Percentiles rank a stretch among this genome's conserved stretches.
phyloP scores from a whole-genome alignment of 2,329 filamentous ascomycete species.

The Lasiodiplodia gonubiensis region DNA sequence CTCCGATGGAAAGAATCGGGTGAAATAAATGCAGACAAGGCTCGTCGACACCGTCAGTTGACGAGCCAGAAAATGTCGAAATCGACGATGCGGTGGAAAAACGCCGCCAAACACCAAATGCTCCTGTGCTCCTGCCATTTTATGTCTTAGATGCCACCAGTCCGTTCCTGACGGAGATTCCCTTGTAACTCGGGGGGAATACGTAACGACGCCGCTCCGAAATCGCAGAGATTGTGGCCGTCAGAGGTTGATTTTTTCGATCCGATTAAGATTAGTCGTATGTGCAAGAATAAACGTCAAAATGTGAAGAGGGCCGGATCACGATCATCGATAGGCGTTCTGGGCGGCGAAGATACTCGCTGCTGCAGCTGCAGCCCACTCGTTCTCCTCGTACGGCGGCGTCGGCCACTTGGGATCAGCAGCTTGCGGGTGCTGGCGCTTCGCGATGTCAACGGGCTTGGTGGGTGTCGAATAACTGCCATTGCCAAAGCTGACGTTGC shows the following conservation, averaged over 20 bases:
- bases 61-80: conserved; percentile 24
- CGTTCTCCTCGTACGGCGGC: conserved; percentile 90
- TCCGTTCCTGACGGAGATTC: conserved; percentile 28
- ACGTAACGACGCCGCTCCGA: conserved; percentile 26
- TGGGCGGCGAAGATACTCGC: conserved; percentile 65
- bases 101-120: conserved; percentile 26
- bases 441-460: conserved; percentile 73
- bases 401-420: conserved; percentile 81
- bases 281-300: conserved; percentile 25
- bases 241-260: conserved; percentile 24
- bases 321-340: conserved; percentile 40
- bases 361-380: conserved; percentile 85
- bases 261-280: conserved; percentile 30
- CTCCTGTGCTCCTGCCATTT: conserved; percentile 27
- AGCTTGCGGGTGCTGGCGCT: conserved; percentile 57
- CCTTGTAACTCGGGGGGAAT: conserved; percentile 1
- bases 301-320: conserved; percentile 11
- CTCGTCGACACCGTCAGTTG: not conserved
- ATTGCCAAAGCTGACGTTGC: conserved; percentile 76
- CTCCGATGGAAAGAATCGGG: conserved; percentile 16
- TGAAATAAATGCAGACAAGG: conserved; percentile 21
- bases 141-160: conserved; percentile 18
- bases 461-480: conserved; percentile 66
- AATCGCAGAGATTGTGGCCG: conserved; percentile 24
- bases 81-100: conserved; percentile 23